These are phyloP conservation scores for Zychaea mexicana DNA, from an alignment of 371 early-diverging fungal species.

Conservation along the genomic window DNA sequence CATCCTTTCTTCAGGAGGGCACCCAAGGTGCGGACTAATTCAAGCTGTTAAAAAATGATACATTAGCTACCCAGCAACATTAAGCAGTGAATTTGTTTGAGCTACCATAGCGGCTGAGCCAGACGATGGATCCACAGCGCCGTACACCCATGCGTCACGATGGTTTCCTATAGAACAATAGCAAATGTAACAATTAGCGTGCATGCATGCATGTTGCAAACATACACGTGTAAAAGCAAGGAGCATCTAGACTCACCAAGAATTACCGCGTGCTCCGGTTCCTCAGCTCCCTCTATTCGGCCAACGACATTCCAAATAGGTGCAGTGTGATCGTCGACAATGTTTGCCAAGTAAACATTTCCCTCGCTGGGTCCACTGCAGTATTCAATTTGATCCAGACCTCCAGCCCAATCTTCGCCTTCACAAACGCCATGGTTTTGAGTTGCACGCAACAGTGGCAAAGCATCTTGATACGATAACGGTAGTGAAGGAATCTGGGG, in stretches of 20 bases:
- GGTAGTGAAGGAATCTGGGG: constrained; percentile 69
- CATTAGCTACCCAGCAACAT: neutral
- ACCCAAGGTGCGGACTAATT: constrained; percentile 51
- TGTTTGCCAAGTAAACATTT: constrained; percentile 53
- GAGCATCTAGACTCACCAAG: constrained; percentile 32
- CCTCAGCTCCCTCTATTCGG: constrained; percentile 57
- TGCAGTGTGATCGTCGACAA: constrained; percentile 50
- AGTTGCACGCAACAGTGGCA: constrained; percentile 54
- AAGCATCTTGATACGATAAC: constrained; percentile 65
- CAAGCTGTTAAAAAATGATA: constrained; percentile 27
- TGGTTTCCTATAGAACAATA: constrained; percentile 38
- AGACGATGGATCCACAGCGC: constrained; percentile 66
- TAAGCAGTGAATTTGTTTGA: neutral
- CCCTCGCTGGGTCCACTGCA: constrained; percentile 59
- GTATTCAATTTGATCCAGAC: constrained; percentile 48
- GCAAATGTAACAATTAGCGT: neutral
- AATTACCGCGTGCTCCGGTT: constrained; percentile 58
- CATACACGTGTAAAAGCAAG: neutral
- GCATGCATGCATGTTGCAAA: neutral
- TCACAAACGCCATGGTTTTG: constrained; percentile 42
- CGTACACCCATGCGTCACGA: constrained; percentile 69
- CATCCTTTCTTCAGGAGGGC: constrained; percentile 54
- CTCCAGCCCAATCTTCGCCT: constrained; percentile 46
- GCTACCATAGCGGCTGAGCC: constrained; percentile 55
- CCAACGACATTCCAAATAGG: constrained; percentile 72